A percentile compares a stretch with the other conserved stretches of the same genome.
These are phyloP conservation scores for Neoscytalidium dimidiatum DNA, from an alignment of 2,329 filamentous ascomycete species.

Conservation along the genomic window DNA sequence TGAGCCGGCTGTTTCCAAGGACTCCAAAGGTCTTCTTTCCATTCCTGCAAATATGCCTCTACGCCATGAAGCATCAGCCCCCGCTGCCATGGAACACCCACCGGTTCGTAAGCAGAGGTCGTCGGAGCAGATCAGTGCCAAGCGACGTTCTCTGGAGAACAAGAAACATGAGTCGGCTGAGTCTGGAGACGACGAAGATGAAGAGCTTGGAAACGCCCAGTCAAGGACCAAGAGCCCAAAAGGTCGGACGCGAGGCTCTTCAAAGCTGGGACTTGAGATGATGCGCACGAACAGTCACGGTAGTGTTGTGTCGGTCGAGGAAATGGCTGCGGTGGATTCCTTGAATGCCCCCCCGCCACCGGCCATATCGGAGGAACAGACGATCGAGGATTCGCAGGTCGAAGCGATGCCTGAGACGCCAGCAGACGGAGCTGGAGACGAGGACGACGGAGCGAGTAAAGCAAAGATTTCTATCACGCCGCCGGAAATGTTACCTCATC, in stretches of 20 bases:
- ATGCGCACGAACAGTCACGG: slow-evolving; percentile 95
- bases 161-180: slow-evolving; percentile 74
- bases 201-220: slow-evolving; percentile 70
- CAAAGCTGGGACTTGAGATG: slow-evolving; percentile 95
- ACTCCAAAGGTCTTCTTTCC: slow-evolving; percentile 26
- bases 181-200: slow-evolving; percentile 92
- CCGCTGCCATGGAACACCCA: slow-evolving; percentile 57
- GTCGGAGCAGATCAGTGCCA: slow-evolving; percentile 71
- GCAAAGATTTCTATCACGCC: slow-evolving; percentile 45
- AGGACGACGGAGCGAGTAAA: background rate
- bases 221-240: slow-evolving; percentile 54
- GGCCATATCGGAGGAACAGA: slow-evolving; percentile 43
- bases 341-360: slow-evolving; percentile 41
- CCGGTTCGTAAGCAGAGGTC: slow-evolving; percentile 64
- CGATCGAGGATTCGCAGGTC: slow-evolving; percentile 28
- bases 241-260: slow-evolving; percentile 52
- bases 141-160: slow-evolving; percentile 74
- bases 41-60: slow-evolving; percentile 35
- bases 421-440: background rate
- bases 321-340: slow-evolving; percentile 37
- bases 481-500: slow-evolving; percentile 51
- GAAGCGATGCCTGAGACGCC: slow-evolving; percentile 24
- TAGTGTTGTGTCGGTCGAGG: slow-evolving; percentile 61
- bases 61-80: slow-evolving; percentile 55
- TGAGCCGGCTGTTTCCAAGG: slow-evolving; percentile 42